These are phyloP conservation scores for Stachybotrys chartarum DNA, from an alignment of 2,329 filamentous ascomycete species.

Conservation along the genomic window DNA sequence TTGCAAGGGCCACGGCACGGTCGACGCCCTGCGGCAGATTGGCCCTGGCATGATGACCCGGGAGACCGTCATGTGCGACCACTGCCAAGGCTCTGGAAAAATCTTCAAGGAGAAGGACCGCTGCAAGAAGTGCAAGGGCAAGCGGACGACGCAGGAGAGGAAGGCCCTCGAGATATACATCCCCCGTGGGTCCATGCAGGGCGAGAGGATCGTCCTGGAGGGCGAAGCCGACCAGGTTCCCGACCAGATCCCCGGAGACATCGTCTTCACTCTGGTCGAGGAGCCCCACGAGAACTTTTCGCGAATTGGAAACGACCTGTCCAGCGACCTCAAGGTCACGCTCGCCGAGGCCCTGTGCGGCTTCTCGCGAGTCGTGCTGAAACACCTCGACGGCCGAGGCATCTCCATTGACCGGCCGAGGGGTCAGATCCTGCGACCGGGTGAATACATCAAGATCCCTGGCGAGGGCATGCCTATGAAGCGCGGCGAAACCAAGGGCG, in stretches of 20 bases:
- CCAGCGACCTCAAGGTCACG: constrained; percentile 72
- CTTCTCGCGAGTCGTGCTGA: constrained; percentile 84
- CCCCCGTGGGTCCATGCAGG: constrained; percentile 75
- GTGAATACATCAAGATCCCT: constrained; percentile 74
- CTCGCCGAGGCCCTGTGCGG: constrained; percentile 79
- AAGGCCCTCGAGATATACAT: constrained; percentile 97
- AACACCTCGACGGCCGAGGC: constrained; percentile 87
- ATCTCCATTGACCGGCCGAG: constrained; percentile 74
- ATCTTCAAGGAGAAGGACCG: constrained; percentile 94
- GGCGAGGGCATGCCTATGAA: constrained; percentile 96
- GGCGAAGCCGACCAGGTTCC: constrained; percentile 92
- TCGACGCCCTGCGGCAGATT: constrained; percentile 72
- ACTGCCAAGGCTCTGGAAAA: constrained; percentile 77
- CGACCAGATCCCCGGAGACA: constrained; percentile 83
- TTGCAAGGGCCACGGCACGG: constrained; percentile 74
- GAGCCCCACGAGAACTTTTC: constrained; percentile 75
- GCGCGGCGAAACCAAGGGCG: constrained; percentile 73
- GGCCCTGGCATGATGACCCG: constrained; percentile 82
- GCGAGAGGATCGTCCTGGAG: constrained; percentile 82
- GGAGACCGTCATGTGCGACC: constrained; percentile 70
- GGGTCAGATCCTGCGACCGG: constrained; percentile 76
- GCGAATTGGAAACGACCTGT: constrained; percentile 76
- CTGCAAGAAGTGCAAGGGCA: constrained; percentile 98
- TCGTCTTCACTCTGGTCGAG: constrained; percentile 83
- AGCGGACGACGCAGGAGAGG: constrained; percentile 76